phyloP scores from a whole-genome alignment of 495 filamentous ascomycete species.

The Cairneyella variabilis region DNA sequence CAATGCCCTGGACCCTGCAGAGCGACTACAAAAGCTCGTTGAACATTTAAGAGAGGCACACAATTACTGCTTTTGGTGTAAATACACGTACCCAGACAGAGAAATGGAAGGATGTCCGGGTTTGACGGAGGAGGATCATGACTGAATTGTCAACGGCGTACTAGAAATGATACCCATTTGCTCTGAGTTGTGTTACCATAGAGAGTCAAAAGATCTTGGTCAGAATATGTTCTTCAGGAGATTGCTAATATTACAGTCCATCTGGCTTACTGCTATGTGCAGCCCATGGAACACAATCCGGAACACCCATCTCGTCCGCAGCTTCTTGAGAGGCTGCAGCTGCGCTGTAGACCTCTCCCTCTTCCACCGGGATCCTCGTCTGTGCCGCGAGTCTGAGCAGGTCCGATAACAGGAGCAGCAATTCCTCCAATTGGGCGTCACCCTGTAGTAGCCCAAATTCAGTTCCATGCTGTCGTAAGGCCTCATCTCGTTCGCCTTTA shows the following conservation, averaged over 20 bases:
- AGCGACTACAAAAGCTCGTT: constrained; percentile 63
- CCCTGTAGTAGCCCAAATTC: constrained; percentile 34
- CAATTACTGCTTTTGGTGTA: constrained; percentile 97
- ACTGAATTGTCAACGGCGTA: constrained; percentile 40
- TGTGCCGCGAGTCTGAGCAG: constrained; percentile 42
- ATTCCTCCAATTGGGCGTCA: constrained; percentile 41
- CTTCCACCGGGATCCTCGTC: neutral
- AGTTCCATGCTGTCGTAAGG: constrained; percentile 24
- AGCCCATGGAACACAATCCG: constrained; percentile 18
- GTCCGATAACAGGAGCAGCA: constrained; percentile 45
- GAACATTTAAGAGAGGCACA: constrained; percentile 63
- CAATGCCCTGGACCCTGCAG: constrained; percentile 57
- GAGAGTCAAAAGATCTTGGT: too few relatives aligned
- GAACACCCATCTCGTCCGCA: constrained; percentile 24
- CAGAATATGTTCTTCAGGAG: too few relatives aligned
- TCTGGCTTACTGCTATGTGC: too few relatives aligned
- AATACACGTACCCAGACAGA: constrained; percentile 67
- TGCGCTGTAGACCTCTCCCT: constrained; percentile 1
- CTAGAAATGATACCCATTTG: constrained; percentile 27
- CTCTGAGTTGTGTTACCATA: neutral
- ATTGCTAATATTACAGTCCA: too few relatives aligned
- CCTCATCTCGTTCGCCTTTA: constrained; percentile 25
- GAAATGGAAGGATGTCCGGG: constrained; percentile 90
- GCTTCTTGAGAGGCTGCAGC: neutral
- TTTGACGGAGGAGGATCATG: constrained; percentile 86